phyloP scores from a whole-genome alignment of 352 stramenopile species.

The Pythium periplocum region DNA sequence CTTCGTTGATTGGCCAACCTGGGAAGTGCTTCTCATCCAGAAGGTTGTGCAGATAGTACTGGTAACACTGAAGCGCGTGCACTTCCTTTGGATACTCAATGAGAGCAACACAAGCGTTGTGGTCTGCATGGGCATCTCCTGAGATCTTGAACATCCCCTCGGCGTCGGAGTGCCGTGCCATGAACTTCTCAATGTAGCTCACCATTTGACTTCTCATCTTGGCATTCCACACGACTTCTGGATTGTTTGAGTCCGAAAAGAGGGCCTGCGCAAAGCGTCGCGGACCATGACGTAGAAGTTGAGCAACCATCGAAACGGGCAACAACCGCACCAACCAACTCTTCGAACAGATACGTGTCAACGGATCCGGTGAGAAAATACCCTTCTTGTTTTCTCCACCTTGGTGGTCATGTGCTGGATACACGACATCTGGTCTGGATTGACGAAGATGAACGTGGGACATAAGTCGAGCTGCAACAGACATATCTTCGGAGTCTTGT shows the following conservation, averaged over 20 bases:
- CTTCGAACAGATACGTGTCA: conserved; percentile 78
- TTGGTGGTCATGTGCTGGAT: conserved; percentile 70
- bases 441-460: conserved; percentile 81
- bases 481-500: conserved; percentile 80
- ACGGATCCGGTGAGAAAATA: conserved; percentile 69
- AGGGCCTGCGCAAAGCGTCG: conserved; percentile 68
- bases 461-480: conserved; percentile 68
- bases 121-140: conserved; percentile 55
- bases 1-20: conserved; percentile 87
- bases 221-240: conserved; percentile 83
- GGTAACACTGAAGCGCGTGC: conserved; percentile 80
- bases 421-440: conserved; percentile 48
- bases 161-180: conserved; percentile 61
- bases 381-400: conserved; percentile 77
- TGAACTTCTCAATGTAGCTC: conserved; percentile 83
- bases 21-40: conserved; percentile 81
- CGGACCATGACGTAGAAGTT: conserved; percentile 74
- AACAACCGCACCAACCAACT: conserved; percentile 82
- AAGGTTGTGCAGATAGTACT: conserved; percentile 86
- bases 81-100: conserved; percentile 84
- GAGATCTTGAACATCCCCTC: conserved; percentile 74
- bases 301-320: conserved; percentile 82
- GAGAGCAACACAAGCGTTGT: conserved; percentile 70
- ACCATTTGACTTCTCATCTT: conserved; percentile 86
- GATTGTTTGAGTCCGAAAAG: conserved; percentile 82